These are phyloP conservation scores for Vigna mungo DNA, from an alignment of 306 rosid genomes.

Conservation along the genomic window DNA sequence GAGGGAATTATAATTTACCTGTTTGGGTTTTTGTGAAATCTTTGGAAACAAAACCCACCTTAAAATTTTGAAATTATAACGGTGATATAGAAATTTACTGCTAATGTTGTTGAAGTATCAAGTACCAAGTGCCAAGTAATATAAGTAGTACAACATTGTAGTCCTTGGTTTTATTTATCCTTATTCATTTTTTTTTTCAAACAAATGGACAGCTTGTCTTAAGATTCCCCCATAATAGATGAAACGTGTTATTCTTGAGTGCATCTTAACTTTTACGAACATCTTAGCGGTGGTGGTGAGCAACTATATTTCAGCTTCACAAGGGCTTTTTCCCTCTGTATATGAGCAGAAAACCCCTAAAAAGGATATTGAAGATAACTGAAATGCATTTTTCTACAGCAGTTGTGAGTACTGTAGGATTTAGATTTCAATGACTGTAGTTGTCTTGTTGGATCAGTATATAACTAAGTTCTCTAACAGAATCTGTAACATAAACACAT, in stretches of 20 bases:
- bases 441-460: too few species aligned
- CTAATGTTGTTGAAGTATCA: neutral
- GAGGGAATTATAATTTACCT: slow-evolving; percentile 13
- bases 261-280: neutral
- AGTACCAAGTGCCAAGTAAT: neutral
- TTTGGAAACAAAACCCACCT: slow-evolving; percentile 3
- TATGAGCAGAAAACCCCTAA: too few species aligned
- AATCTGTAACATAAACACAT: too few species aligned
- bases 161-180: neutral
- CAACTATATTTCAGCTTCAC: neutral
- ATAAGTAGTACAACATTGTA: neutral
- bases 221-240: neutral
- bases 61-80: neutral
- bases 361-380: too few species aligned
- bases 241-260: neutral
- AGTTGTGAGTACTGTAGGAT: too few species aligned
- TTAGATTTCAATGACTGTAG: too few species aligned
- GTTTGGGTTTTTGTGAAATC: neutral
- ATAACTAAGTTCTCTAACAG: too few species aligned
- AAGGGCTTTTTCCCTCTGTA: neutral
- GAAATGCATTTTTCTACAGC: too few species aligned
- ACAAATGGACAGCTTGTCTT: neutral
- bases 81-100: neutral
- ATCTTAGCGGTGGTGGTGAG: neutral
- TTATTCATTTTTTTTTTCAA: neutral